These are phyloP conservation scores for Fusarium sp. DNA, from an alignment of 2,329 filamentous ascomycete genomes.

Conservation along the genomic window DNA sequence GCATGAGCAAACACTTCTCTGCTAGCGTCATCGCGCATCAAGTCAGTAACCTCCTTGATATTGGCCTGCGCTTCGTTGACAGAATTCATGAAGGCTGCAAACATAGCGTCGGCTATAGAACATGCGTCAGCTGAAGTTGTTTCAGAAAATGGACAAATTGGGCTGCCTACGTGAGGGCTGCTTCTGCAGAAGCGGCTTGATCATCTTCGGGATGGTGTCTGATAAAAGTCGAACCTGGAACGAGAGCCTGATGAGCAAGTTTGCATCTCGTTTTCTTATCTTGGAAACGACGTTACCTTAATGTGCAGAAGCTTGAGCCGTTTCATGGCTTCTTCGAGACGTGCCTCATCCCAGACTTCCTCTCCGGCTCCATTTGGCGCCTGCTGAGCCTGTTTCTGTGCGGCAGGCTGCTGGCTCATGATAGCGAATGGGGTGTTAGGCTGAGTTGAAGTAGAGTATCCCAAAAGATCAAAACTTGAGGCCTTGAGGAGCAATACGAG, in stretches of 20 bases:
- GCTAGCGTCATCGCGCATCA: slow-evolving; percentile 64
- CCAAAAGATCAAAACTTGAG: slow-evolving; percentile 6
- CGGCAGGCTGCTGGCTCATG: slow-evolving; percentile 46
- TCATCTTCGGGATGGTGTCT: slow-evolving; percentile 57
- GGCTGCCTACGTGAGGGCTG: slow-evolving; percentile 65
- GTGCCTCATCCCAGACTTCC: slow-evolving; percentile 64
- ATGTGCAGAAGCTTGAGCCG: slow-evolving; percentile 69
- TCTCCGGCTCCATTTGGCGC: slow-evolving; percentile 44
- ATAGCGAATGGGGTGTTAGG: slow-evolving; percentile 21
- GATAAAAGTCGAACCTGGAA: slow-evolving; percentile 55
- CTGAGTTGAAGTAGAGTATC: slow-evolving; percentile 17
- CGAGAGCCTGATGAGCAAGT: slow-evolving; percentile 38
- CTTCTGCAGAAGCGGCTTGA: slow-evolving; percentile 66
- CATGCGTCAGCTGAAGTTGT: slow-evolving; percentile 28
- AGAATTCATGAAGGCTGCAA: slow-evolving; percentile 64
- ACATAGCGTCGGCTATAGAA: slow-evolving; percentile 65
- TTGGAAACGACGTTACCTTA: slow-evolving; percentile 58
- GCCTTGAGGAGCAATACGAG: slow-evolving; percentile 36
- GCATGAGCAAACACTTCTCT: slow-evolving; percentile 68
- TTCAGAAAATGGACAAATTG: slow-evolving; percentile 37
- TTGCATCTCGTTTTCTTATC: slow-evolving; percentile 25
- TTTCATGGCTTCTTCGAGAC: slow-evolving; percentile 65
- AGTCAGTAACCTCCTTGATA: slow-evolving; percentile 66
- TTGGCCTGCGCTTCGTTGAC: slow-evolving; percentile 65
- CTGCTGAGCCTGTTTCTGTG: slow-evolving; percentile 38